A percentile compares a stretch with the other conserved stretches of the same genome.
Evolutionary conservation across 2,329 filamentous ascomycete species (phyloP).

Genomic region (Blastomyces gilchristii): DNA sequence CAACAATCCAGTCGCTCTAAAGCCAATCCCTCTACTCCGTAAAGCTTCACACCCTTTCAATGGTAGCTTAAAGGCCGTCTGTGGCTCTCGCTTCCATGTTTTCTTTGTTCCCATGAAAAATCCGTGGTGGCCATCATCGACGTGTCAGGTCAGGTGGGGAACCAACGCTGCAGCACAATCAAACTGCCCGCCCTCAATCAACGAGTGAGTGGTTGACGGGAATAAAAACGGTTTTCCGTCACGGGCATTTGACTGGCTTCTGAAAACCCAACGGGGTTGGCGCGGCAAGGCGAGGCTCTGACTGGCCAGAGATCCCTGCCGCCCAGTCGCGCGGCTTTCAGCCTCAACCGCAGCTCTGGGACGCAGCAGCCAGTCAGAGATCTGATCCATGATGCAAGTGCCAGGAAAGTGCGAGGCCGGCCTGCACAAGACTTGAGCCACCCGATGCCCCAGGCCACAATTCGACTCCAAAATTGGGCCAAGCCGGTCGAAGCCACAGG

Average conservation of each 20-base stretch:
- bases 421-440: neutral
- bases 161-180: neutral
- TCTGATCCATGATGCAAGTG: neutral
- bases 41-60: neutral
- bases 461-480: neutral
- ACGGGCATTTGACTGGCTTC: neutral
- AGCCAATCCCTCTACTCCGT: neutral
- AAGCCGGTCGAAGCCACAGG: neutral
- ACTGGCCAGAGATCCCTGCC: conserved; percentile 3
- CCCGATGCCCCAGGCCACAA: neutral
- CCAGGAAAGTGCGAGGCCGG: too few species aligned
- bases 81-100: neutral
- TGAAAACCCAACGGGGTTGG: conserved; percentile 2
- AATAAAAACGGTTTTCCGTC: neutral
- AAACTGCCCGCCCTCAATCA: neutral
- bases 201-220: neutral
- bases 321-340: conserved; percentile 5
- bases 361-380: conserved; percentile 3
- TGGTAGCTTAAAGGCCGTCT: neutral
- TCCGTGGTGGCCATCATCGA: neutral
- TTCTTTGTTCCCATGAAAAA: neutral
- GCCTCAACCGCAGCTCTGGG: conserved; percentile 6
- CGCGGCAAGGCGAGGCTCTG: neutral
- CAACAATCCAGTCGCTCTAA: neutral
- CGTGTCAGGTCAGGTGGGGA: neutral